Base-by-base conservation (phyloP, 2,329 filamentous ascomycete genomes). In the Pezicula neosporulosa region DNA sequence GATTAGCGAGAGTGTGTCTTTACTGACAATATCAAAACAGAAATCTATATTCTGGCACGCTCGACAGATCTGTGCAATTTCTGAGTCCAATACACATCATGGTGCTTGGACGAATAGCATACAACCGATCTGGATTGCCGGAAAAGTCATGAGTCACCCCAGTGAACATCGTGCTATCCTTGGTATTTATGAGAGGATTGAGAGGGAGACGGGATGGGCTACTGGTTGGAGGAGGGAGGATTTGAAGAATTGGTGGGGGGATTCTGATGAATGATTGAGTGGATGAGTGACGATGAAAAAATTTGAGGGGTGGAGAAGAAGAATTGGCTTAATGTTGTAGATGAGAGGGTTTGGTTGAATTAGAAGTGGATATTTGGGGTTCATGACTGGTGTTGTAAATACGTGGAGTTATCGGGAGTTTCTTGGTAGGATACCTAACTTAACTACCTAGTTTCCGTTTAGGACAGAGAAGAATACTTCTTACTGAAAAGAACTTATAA, bases 161-260 rank as follows among this genome's bases (percentile, higher is more conserved):
- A 71, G 60, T 36, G 75, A 67, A 63, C 77, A 67, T 56, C 65
- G 51, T 47, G 74, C 59, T 50, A 77, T 82, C n/a, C 35, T 80
- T 10, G 68, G 74, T 10, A 63, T 78, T 13, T 60, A 78, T 41
- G 71, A 70, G 15, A 67, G 68, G 21, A 81, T 81, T 33, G 77
- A 81, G 64, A 66, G 65, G 27, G 75, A 78, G 56, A 77, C 72
- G 6, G 78, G 78, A 0, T 81, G 77, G 77, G 71, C 72, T 3
- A 80, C 78, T 1, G 68, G 69, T 52, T 81, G 77, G 77, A 63
- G 78, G 39, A 74, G 71, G 0, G 74, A 80, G 15, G 77, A 81
- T 60, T 45, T 82, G 44, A 73, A 71, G 43, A 72, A 75, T 45
- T 75, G 75, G 50, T 81, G 76, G 77, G 77, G 77, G 0, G 71